Evolutionary conservation across 2,329 filamentous ascomycete species (phyloP), one percentile per base, ranked within the genome.

Genomic region (Raffaelea albimanens): DNA sequence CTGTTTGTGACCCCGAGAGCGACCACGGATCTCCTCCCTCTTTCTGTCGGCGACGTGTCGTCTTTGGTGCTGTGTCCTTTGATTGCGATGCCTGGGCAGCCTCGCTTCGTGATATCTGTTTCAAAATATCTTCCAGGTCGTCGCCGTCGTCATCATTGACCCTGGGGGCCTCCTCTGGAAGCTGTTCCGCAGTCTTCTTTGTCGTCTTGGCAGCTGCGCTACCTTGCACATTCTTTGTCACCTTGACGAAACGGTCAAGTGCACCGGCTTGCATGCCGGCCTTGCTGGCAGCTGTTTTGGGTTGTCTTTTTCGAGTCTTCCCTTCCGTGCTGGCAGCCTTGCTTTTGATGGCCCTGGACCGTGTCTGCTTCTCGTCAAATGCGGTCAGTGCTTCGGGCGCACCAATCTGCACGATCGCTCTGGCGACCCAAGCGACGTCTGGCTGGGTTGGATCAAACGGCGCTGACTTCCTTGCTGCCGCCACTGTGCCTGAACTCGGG

Each of bases 351-450:
- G 38, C 38, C 21, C 42, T 48, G 21, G 14, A 20, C 1, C 33
- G 42, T 21, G 34, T 43, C 43, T 51, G 63, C 22, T 57, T 55
- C 23, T 57, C 61, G 41, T 86, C 76, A 75, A 83, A 90, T 39
- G 77, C 75, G 53, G 82, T 71, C 0, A 86, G 75, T 23, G 76
- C 76, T 2, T 80, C 64, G 3, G 84, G 84, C 47, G 82, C 72
- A 0, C 85, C 84, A 3, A 82, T 61, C 48, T 73, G 25, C 4
- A 80, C 76, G 45, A 86, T 70, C 0, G 75, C 72, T 55, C 83
- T 78, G 20, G 84, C 70, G 5, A 90, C 64, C 86, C 86, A 91
- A 10, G 76, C 62, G 53, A 83, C 76, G 38, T 86, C 78, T 1
- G 79, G 68, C 23, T 79, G 72, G 9, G 71, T 73, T 0, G 87